A percentile compares a stretch with the other conserved stretches of the same genome.
Conservation (phyloP, 2,329 filamentous ascomycete genomes). For the Aspergillus terreus region DNA sequence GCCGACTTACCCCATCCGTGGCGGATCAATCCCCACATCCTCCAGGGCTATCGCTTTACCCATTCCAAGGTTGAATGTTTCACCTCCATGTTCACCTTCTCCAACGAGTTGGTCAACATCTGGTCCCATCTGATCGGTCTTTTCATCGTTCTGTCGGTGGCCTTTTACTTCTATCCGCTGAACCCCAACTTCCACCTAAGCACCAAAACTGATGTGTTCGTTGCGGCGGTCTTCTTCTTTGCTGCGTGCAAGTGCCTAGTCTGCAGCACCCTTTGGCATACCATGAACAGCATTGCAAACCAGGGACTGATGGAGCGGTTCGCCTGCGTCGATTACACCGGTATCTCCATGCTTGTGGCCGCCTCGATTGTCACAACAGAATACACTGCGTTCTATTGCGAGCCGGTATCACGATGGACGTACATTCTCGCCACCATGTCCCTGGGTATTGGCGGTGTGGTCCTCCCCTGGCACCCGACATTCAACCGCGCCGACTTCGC, state of each 20-base stretch:
- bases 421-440: constrained; percentile 81
- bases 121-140: constrained; percentile 93
- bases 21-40: constrained; percentile 92
- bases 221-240: constrained; percentile 93
- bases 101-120: constrained; percentile 95
- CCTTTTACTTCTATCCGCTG: constrained; percentile 93
- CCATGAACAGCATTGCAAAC: constrained; percentile 95
- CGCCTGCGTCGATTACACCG: constrained; percentile 96
- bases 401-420: constrained; percentile 76
- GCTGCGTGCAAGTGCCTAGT: constrained; percentile 91
- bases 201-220: constrained; percentile 82
- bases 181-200: constrained; percentile 82
- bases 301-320: constrained; percentile 88
- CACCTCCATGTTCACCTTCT: constrained; percentile 74
- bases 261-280: constrained; percentile 97
- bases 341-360: constrained; percentile 87
- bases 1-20: constrained; percentile 87
- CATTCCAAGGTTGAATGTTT: constrained; percentile 89
- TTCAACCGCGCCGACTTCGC: constrained; percentile 93
- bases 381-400: constrained; percentile 98
- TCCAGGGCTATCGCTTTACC: constrained; percentile 86
- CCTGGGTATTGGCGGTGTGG: constrained; percentile 80
- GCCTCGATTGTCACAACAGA: constrained; percentile 97
- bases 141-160: constrained; percentile 79
- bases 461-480: constrained; percentile 90